Base-by-base conservation (phyloP, 2,329 filamentous ascomycete species). In the Colletotrichum melonis region DNA sequence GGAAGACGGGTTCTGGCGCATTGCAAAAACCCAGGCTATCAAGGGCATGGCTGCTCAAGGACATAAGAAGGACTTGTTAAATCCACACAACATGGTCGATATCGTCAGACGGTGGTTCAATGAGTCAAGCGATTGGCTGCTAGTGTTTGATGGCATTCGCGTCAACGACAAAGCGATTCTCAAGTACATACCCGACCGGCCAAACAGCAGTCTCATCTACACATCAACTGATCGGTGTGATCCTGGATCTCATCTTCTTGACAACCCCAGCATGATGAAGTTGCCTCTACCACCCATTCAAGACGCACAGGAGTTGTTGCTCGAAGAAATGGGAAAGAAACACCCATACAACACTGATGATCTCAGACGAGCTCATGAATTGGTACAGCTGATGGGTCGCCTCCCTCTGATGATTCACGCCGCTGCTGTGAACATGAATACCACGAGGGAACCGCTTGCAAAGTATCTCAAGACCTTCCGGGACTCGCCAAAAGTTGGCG, bases 391-490 rank as follows among this genome's bases (percentile, higher is more conserved):
- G 58, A 91, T 93, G 82, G 90, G 90, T 26, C 88, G 90, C 67
- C 82, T 94, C 16, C 92, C 92, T 1, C 83, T 93, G 7, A 92
- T 92, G 75, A 92, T 94, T 24, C 91, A 93, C 76, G 89, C 91
- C 0, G 89, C 92, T 2, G 90, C 90, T 1, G 88, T 90, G 74
- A 87, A 91, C 42, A 82, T 93, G 16, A 91, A 88, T 68, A 87
- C 88, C 3, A 91, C 90, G 0, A 84, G 86, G 22, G 91, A 92
- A 75, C 89, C 91, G 0, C 83, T 93, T 3, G 87, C 89, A 1
- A 90, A 86, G 75, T 93, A 92, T 73, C 82, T 91, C n/a, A 85
- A 86, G 73, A 87, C 87, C 1, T 91, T 89, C 71, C 83, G 86
- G 52, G 88, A 85, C 1, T 87, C 89, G 56, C 87, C 89, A 6